phyloP scores from a whole-genome alignment of 2,329 filamentous ascomycete genomes.

The Cadophora luteo-olivacea region DNA sequence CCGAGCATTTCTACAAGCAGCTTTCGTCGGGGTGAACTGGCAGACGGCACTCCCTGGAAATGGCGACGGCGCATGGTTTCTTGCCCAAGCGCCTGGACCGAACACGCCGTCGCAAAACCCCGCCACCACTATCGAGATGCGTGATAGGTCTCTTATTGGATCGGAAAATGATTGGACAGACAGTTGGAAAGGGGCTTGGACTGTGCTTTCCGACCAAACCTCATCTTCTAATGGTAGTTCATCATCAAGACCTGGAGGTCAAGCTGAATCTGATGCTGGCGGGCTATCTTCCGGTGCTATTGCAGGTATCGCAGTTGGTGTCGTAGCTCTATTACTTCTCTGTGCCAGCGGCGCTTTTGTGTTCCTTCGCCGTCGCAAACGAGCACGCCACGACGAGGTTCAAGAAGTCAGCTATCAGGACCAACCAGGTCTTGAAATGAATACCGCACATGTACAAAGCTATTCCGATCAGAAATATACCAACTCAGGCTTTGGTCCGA shows the following conservation, averaged over 20 bases:
- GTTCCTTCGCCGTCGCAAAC: neutral
- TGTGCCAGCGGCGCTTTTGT: neutral
- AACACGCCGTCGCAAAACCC: conserved; percentile 2
- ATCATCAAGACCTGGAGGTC: neutral
- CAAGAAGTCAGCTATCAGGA: neutral
- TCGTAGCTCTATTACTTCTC: neutral
- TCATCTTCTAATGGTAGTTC: neutral
- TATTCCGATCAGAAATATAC: neutral
- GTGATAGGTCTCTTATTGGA: conserved; percentile 27
- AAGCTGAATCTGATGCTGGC: neutral
- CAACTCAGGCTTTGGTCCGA: neutral
- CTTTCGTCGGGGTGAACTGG: too few species aligned
- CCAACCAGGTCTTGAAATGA: neutral
- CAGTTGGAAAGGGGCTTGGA: conserved; percentile 30
- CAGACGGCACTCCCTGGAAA: too few species aligned
- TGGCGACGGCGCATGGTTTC: too few species aligned
- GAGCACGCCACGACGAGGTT: neutral
- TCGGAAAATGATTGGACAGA: conserved; percentile 29
- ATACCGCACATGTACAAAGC: neutral
- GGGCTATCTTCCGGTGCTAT: neutral
- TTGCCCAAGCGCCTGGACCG: too few species aligned
- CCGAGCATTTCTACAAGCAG: too few species aligned
- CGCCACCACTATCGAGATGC: conserved; percentile 15
- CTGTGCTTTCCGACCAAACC: neutral
- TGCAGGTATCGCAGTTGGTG: neutral